Evolutionary conservation across 1,284 basidiomycete species (phyloP).

Genomic region (Ganoderma lingzhi): DNA sequence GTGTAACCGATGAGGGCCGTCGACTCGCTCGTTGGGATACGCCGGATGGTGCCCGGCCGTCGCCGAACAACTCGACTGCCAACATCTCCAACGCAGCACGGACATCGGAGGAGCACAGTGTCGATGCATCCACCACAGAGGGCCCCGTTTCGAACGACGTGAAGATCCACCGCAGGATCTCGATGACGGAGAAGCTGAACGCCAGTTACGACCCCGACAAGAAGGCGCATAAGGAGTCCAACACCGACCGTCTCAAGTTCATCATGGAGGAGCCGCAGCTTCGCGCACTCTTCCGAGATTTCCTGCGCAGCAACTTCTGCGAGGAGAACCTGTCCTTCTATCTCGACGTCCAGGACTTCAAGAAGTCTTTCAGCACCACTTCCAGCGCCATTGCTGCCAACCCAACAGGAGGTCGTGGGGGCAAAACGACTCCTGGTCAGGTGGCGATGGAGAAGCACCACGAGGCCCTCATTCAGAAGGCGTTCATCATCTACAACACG

Average conservation of each 20-base stretch:
- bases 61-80: constrained; percentile 71
- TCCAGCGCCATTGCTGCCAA: constrained; percentile 84
- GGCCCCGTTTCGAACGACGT: constrained; percentile 55
- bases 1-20: constrained; percentile 91
- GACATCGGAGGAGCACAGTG: constrained; percentile 52
- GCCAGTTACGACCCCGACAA: constrained; percentile 61
- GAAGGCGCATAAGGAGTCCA: constrained; percentile 81
- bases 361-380: constrained; percentile 94
- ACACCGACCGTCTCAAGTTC: constrained; percentile 90
- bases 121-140: constrained; percentile 49
- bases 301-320: constrained; percentile 94
- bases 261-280: constrained; percentile 95
- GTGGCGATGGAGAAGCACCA: constrained; percentile 97
- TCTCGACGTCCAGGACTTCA: constrained; percentile 97
- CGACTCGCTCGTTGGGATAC: constrained; percentile 85
- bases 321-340: constrained; percentile 99
- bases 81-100: constrained; percentile 57
- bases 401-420: constrained; percentile 46
- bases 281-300: constrained; percentile 92
- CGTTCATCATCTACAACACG: constrained; percentile 93
- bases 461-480: constrained; percentile 93
- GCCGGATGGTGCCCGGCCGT: constrained; percentile 51
- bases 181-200: constrained; percentile 79
- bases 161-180: constrained; percentile 81
- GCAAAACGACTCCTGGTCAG: constrained; percentile 73